These are phyloP conservation scores for Kwoniella sp. DNA, from an alignment of 768 basidiomycete genomes.

Conservation along the genomic window DNA sequence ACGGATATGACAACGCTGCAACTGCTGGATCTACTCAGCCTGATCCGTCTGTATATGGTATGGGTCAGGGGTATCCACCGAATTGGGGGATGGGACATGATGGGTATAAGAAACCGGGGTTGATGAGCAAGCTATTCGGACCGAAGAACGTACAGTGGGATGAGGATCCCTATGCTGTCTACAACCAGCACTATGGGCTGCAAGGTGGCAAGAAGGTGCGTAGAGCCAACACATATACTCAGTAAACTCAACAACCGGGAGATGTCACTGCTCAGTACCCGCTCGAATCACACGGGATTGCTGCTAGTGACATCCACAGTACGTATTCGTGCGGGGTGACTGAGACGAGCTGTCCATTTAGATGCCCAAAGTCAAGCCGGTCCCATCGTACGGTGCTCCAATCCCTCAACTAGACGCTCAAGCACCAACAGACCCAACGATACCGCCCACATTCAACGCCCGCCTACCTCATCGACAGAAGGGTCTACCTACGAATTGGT, in stretches of 20 bases:
- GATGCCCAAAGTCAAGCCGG: not conserved
- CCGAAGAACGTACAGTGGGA: conserved; percentile 12
- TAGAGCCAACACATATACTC: no score
- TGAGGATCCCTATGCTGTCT: conserved; percentile 7
- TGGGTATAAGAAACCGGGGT: conserved; percentile 16
- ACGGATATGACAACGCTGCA: not conserved
- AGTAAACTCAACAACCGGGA: no score
- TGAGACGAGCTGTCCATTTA: no score
- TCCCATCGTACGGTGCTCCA: conserved; percentile 5
- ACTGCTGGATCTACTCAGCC: not conserved
- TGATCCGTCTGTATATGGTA: not conserved
- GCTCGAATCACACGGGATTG: no score
- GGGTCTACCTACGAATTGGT: not conserved
- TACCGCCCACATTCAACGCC: not conserved
- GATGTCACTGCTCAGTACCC: no score
- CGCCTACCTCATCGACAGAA: conserved; percentile 1
- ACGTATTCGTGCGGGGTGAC: no score
- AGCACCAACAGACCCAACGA: not conserved
- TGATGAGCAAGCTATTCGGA: conserved; percentile 20
- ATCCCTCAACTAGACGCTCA: conserved; percentile 1
- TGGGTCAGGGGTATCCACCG: not conserved
- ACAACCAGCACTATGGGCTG: not conserved
- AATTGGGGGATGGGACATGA: conserved; percentile 8
- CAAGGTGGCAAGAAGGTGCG: not conserved
- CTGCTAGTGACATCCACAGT: no score